These are phyloP conservation scores for Aurifilum marmelostoma DNA, from an alignment of 2,329 filamentous ascomycete species.

Conservation along the genomic window DNA sequence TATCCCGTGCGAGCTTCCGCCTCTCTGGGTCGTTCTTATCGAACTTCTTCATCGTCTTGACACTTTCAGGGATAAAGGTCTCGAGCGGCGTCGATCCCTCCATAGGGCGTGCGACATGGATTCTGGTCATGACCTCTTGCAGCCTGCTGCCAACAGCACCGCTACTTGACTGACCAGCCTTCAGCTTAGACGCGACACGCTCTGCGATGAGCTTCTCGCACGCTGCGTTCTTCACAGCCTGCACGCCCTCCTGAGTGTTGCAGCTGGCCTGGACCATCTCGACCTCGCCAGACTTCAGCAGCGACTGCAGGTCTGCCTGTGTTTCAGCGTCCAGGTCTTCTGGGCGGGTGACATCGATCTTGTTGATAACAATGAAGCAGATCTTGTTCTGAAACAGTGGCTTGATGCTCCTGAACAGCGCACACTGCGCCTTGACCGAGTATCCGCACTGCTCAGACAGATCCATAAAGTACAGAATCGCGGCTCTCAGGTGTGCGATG, in stretches of 20 bases:
- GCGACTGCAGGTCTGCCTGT: slow-evolving; percentile 74
- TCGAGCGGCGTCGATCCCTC: slow-evolving; percentile 73
- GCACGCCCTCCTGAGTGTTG: slow-evolving; percentile 91
- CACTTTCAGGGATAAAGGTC: slow-evolving; percentile 84
- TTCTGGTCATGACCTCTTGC: slow-evolving; percentile 87
- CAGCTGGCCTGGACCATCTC: slow-evolving; percentile 93
- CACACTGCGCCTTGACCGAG: slow-evolving; percentile 88
- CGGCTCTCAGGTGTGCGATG: slow-evolving; percentile 92
- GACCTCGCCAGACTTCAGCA: slow-evolving; percentile 86
- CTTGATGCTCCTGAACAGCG: slow-evolving; percentile 95
- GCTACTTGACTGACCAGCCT: slow-evolving; percentile 79
- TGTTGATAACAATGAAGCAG: slow-evolving; percentile 96
- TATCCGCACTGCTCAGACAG: slow-evolving; percentile 96
- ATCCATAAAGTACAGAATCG: slow-evolving; percentile 98
- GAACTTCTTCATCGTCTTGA: slow-evolving; percentile 83
- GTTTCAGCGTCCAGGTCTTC: slow-evolving; percentile 83
- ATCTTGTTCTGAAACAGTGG: slow-evolving; percentile 97
- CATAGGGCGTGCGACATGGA: slow-evolving; percentile 95
- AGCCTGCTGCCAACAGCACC: slow-evolving; percentile 75
- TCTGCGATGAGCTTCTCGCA: slow-evolving; percentile 93
- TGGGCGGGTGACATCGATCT: slow-evolving; percentile 88
- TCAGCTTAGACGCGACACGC: slow-evolving; percentile 92
- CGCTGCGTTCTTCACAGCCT: slow-evolving; percentile 91
- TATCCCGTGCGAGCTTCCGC: slow-evolving; percentile 77
- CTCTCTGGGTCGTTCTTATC: slow-evolving; percentile 88